Evolutionary conservation across 1,139 yeast genomes (phyloP).

Genomic region (Lodderomyces oxycetoniae): DNA sequence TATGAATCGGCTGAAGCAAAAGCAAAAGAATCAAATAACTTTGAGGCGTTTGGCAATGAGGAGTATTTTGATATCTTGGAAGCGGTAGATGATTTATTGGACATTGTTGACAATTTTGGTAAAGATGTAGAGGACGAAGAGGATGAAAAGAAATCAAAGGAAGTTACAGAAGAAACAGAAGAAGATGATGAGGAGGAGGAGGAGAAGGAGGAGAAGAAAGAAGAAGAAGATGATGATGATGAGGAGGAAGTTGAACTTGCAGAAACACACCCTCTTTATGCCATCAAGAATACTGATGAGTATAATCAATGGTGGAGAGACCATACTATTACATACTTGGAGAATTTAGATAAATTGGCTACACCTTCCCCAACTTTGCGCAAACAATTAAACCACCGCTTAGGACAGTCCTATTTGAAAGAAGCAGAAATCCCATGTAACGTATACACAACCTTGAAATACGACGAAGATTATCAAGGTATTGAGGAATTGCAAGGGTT

Average conservation of each 20-base stretch:
- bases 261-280: constrained; percentile 51
- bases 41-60: constrained; percentile 25
- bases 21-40: constrained; percentile 25
- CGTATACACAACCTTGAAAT: constrained; percentile 52
- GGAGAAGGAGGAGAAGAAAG: constrained; percentile 25
- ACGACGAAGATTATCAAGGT: constrained; percentile 51
- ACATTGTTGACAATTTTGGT: constrained; percentile 63
- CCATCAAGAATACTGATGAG: constrained; percentile 31
- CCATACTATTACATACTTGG: constrained; percentile 43
- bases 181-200: constrained; percentile 20
- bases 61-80: constrained; percentile 49
- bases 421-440: constrained; percentile 59
- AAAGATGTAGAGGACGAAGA: constrained; percentile 42
- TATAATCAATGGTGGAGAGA: constrained; percentile 55
- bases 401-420: constrained; percentile 60
- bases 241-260: constrained; percentile 33
- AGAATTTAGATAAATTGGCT: constrained; percentile 24
- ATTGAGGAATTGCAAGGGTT: constrained; percentile 36
- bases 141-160: constrained; percentile 8
- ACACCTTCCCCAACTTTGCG: constrained; percentile 20
- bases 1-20: constrained; percentile 44
- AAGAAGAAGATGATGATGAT: constrained; percentile 23
- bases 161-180: constrained; percentile 26
- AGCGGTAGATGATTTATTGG: constrained; percentile 59
- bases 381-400: constrained; percentile 38